phyloP scores from a whole-genome alignment of 208 protist genomes.

The Trypanosoma congolense region DNA sequence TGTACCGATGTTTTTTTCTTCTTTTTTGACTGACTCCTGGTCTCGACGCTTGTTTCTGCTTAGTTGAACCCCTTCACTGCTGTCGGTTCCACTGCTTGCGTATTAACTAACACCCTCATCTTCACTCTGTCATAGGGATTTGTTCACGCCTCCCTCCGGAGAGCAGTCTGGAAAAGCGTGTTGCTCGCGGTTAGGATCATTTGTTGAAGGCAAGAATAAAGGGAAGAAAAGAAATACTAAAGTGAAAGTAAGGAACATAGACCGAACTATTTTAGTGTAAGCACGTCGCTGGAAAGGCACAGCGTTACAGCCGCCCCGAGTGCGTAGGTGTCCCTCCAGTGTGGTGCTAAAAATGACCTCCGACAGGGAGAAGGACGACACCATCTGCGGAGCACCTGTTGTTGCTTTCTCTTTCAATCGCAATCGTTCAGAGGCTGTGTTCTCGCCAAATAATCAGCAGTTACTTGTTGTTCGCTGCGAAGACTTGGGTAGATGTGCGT shows the following conservation, averaged over 20 bases:
- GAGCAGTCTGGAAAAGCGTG: no score
- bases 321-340: no score
- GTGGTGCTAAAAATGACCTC: no score
- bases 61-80: no score
- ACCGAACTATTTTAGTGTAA: not conserved
- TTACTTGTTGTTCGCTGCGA: conserved; percentile 25
- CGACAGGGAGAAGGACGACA: conserved; percentile 18
- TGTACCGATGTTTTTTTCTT: no score
- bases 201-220: not conserved
- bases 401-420: conserved; percentile 25
- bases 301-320: no score
- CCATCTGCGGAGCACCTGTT: conserved; percentile 27
- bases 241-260: not conserved
- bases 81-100: no score
- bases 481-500: conserved; percentile 18
- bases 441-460: conserved; percentile 32
- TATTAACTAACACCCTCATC: no score
- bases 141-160: no score
- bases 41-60: no score
- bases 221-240: not conserved
- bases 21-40: no score
- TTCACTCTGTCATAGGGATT: no score
- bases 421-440: conserved; percentile 17
- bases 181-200: not conserved
- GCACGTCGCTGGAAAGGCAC: not conserved